Base-by-base conservation (phyloP, 1,139 yeast genomes). In the Yamadazyma aaseri region DNA sequence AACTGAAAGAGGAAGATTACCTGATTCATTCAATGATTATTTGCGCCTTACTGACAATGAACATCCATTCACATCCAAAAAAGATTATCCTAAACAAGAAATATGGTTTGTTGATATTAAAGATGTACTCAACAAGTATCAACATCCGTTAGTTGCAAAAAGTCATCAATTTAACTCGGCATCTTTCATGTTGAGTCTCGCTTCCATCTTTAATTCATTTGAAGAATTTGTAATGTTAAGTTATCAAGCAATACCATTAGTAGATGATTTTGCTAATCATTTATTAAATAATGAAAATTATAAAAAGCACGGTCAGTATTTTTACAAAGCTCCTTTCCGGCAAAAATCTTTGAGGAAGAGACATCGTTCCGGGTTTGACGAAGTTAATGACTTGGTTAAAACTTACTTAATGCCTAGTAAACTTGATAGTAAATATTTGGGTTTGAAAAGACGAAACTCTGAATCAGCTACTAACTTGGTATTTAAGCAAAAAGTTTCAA, bases 131-230 rank as follows among this genome's bases (percentile, higher is more conserved):
- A 46, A 49, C 28, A 32, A 29, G 2, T 14, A 44, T 12, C 44
- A 45, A 18, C 48, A 46, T 33, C 50, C 53, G 2, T 26, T 34
- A 16, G 31, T 50, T 10, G 37, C 45, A n/a, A 39, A 42, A 20
- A 30, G 41, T 6, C 26, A 42, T 20, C 23, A 38, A 9, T 42
- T 38, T 31, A 40, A 41, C 22, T 46, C 46, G 27, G 47, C 54
- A 6, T 50, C 49, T 17, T 55, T 60, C 31, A 30, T 49, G 10
- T 41, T 49, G 26, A 36, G 48, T 3, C 38, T 61, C 12, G 51
- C 64, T 17, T 39, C 56, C 1, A 45, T 64, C 2, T 59, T 60
- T 49, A 60, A 58, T 36, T 51, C 66, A 0, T 65, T 65, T 39
- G 58, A 55, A 34, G 65, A 65, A 23, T 49, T 48, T 8, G 42